These are phyloP conservation scores for Rhizophora apiculata DNA, from an alignment of 345 rosid species.

Conservation along the genomic window DNA sequence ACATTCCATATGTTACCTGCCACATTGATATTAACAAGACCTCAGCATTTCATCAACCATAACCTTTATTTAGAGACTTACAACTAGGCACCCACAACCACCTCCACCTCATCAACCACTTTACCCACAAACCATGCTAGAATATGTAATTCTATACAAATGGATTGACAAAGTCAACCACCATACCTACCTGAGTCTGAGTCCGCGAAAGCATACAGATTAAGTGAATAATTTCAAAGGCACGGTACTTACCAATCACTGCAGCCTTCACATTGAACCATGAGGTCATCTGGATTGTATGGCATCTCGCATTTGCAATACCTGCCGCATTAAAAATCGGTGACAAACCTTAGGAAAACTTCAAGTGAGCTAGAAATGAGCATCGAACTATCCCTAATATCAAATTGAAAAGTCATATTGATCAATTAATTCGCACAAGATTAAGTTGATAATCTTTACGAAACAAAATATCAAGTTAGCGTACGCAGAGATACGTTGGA, in stretches of 20 bases:
- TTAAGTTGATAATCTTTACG: no score
- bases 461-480: no score
- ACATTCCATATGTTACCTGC: neutral
- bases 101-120: no score
- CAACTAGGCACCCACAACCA: no score
- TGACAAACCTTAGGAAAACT: neutral
- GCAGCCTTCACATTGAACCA: constrained; percentile 93
- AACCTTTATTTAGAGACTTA: neutral
- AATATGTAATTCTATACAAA: neutral
- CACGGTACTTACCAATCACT: constrained; percentile 65
- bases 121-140: no score
- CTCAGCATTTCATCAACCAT: neutral
- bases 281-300: constrained; percentile 89
- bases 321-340: constrained; percentile 33
- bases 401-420: no score
- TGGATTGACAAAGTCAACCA: neutral
- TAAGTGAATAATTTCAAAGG: neutral
- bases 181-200: neutral
- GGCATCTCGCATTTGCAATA: constrained; percentile 99
- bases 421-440: no score
- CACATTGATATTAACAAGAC: neutral
- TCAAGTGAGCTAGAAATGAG: neutral
- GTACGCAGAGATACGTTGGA: no score
- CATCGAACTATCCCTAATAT: no score
- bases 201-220: constrained; percentile 2